phyloP scores from a whole-genome alignment of 495 filamentous ascomycete species.

The Margaritispora aquatica region DNA sequence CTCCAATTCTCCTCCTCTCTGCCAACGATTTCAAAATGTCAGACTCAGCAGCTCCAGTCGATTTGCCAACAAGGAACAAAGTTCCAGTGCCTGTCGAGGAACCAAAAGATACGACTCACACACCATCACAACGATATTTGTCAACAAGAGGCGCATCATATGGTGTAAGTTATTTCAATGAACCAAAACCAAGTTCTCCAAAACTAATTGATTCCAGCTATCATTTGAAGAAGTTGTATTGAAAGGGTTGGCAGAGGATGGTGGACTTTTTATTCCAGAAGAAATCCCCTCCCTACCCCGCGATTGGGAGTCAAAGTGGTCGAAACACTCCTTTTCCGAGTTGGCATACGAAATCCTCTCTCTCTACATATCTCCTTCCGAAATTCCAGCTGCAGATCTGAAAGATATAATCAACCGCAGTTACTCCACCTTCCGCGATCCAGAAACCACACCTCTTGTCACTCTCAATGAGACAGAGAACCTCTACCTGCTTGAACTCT shows the following conservation, averaged over 20 bases:
- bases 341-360: slow-evolving; percentile 69
- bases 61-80: slow-evolving; percentile 17
- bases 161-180: slow-evolving; percentile 45
- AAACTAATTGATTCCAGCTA: slow-evolving; percentile 44
- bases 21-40: slow-evolving; percentile 17
- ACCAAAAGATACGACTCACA: slow-evolving; percentile 35
- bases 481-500: slow-evolving; percentile 84
- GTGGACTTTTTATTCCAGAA: slow-evolving; percentile 86
- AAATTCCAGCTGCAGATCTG: slow-evolving; percentile 77
- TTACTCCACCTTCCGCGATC: slow-evolving; percentile 80
- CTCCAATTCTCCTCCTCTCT: too few relatives aligned
- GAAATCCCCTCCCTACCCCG: slow-evolving; percentile 59
- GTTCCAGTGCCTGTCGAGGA: slow-evolving; percentile 2
- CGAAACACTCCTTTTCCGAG: slow-evolving; percentile 68
- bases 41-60: slow-evolving; percentile 14
- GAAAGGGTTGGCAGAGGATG: slow-evolving; percentile 83
- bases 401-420: slow-evolving; percentile 70
- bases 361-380: slow-evolving; percentile 73
- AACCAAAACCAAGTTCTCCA: background rate
- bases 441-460: slow-evolving; percentile 66
- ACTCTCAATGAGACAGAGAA: slow-evolving; percentile 59
- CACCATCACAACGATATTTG: slow-evolving; percentile 69
- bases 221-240: slow-evolving; percentile 89
- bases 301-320: slow-evolving; percentile 66
- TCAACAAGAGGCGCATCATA: slow-evolving; percentile 76